A percentile compares a stretch with the other conserved stretches of the same genome.
phyloP scores from a whole-genome alignment of 1,284 basidiomycete species.

The Marasmius tenuissimus region DNA sequence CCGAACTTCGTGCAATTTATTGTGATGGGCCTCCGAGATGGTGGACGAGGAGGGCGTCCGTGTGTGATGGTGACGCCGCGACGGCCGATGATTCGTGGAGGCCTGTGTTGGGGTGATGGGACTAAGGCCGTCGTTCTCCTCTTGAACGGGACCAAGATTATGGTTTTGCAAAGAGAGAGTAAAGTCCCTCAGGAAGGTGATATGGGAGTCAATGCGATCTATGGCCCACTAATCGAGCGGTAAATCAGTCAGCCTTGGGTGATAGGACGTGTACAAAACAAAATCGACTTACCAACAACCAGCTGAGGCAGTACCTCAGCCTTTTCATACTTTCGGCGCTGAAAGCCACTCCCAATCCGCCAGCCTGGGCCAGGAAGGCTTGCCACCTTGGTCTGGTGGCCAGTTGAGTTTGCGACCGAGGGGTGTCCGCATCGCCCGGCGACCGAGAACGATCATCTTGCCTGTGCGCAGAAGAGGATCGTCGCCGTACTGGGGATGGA shows the following conservation, averaged over 20 bases:
- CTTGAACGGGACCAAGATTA: constrained; percentile 1
- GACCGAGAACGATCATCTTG: not conserved
- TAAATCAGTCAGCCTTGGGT: not conserved
- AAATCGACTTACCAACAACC: constrained; percentile 69
- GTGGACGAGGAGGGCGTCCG: constrained; percentile 26
- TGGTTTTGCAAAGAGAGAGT: constrained; percentile 66
- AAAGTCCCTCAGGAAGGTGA: constrained; percentile 80
- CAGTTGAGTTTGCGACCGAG: constrained; percentile 4
- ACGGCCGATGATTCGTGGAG: constrained; percentile 10
- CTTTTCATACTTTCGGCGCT: constrained; percentile 90
- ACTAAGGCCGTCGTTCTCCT: not conserved
- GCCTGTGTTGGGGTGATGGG: constrained; percentile 15
- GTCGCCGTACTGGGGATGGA: not conserved
- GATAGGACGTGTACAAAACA: not conserved
- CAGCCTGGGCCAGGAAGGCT: constrained; percentile 81
- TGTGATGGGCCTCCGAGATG: constrained; percentile 46
- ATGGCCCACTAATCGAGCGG: constrained; percentile 71
- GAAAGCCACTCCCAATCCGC: constrained; percentile 85
- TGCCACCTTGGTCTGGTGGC: constrained; percentile 75
- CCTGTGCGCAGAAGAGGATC: not conserved
- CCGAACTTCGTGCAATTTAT: constrained; percentile 72
- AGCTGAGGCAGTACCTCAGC: constrained; percentile 84
- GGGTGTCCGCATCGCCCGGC: too few species aligned
- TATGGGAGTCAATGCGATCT: constrained; percentile 84
- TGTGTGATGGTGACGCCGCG: constrained; percentile 30